Base-by-base conservation (phyloP, 2,329 filamentous ascomycete genomes). In the Neocatenulostroma microsporum region DNA sequence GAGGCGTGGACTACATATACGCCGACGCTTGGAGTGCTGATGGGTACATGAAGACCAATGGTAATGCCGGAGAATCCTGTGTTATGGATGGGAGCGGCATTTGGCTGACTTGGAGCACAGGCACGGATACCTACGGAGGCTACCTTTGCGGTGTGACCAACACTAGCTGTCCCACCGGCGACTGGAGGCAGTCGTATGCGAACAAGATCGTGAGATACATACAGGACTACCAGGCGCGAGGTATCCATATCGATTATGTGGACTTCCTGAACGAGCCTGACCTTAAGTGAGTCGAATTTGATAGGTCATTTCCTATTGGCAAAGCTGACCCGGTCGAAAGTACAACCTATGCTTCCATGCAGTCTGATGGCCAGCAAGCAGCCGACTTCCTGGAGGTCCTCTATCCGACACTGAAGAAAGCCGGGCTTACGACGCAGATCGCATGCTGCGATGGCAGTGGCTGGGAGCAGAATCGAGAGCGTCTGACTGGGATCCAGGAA, bases 361-460 rank as follows among this genome's bases (percentile, higher is more conserved):
- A 58, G 21, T 66, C 63, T 7, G 55, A 61, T 21, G 65, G 64
- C 35, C 61, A 56, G 12, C 60, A 73, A 55, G 69, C 69, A 3
- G 69, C 66, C 30, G 64, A 69, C 26, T 73, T 75, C 51, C 68
- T 75, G 55, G 56, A 60, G 34, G 58, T 69, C n/a, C 60, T 75
- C 4, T 54, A 58, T 15, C 51, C 58, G 7, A 60, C 63, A 13
- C 49, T 68, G 33, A 44, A 65, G 46, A 30, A 50, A 10, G 46
- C 56, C 32, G 60, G 59, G 24, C 55, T 65, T 21, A 56, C 55
- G 35, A 55, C 50, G 9, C 40, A 60, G 27, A 62, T 69, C 19
- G 62, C 60, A 21, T 69, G 66, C 55, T 69, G 66, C 38, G 66
- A 69, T 37, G 60, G 57, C 7, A 62, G 60, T 7, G 66, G 65